Percentiles rank a stretch among this genome's conserved stretches.
Evolutionary conservation across 129 eudicot genomes (phyloP).

Genomic region (Logfia minima): DNA sequence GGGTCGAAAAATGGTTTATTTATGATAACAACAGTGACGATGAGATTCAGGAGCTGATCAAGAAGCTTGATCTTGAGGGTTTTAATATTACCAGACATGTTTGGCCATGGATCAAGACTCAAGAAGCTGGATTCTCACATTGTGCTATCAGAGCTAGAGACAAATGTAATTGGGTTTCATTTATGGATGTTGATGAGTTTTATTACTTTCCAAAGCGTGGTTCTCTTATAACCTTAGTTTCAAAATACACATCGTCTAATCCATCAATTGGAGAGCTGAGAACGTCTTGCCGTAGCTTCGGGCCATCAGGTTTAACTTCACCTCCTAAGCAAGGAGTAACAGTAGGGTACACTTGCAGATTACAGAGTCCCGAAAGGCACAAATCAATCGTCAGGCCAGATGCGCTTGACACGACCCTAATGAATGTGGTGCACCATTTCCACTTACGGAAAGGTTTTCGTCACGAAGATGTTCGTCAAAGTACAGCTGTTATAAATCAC

Average conservation of each 20-base stretch:
- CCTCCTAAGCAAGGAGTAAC: constrained; percentile 74
- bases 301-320: constrained; percentile 80
- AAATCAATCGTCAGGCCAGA: constrained; percentile 81
- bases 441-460: constrained; percentile 60
- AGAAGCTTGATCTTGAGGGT: constrained; percentile 53
- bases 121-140: constrained; percentile 96
- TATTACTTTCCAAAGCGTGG: constrained; percentile 56
- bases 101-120: constrained; percentile 99
- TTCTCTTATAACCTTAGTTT: constrained; percentile 52
- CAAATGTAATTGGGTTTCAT: constrained; percentile 82
- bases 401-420: constrained; percentile 65
- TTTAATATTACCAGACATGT: constrained; percentile 69
- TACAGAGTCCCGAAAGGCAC: constrained; percentile 89
- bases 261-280: constrained; percentile 65
- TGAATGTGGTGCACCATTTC: constrained; percentile 93
- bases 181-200: constrained; percentile 91
- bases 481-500: constrained; percentile 68
- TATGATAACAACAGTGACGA: constrained; percentile 95
- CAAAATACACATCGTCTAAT: constrained; percentile 45
- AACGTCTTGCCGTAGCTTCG: constrained; percentile 81
- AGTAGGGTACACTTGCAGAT: constrained; percentile 84
- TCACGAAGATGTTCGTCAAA: constrained; percentile 47
- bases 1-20: constrained; percentile 91
- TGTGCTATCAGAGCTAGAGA: constrained; percentile 72
- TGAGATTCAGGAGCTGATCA: constrained; percentile 48